Base-by-base conservation (phyloP, 495 filamentous ascomycete species). In the Sphaerosporella brunnea region DNA sequence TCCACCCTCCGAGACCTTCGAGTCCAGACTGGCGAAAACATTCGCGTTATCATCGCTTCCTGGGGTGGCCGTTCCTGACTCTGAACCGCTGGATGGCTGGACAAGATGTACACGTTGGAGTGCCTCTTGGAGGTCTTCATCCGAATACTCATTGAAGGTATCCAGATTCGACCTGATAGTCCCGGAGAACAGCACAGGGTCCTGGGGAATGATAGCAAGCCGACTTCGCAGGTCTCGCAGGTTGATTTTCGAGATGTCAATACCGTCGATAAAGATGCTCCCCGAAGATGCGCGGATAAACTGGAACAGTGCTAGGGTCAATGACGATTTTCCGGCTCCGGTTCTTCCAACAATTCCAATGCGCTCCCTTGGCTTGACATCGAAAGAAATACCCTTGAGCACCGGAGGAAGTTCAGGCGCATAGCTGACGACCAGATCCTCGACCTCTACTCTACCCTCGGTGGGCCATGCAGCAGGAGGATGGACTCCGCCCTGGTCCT, bases 281-380 rank as follows among this genome's bases (percentile, higher is more conserved):
- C 84, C 84, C 0, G 74, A 67, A 2, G 74, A 69, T 3, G 81
- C 80, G 53, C 84, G 78, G 7, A 92, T 64, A 63, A 88, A 88
- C 4, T 82, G 82, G 71, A 87, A 92, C 0, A 92, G 64, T 0
- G 84, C 82, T 0, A 92, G 68, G 0, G 83, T 86, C 7, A 92
- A 64, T 0, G 82, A 86, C 0, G 81, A 87, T 56, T 93, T 93
- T 15, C 85, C 85, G 0, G 84, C 83, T 10, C 85, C 85, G 8
- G 85, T 93, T 16, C 85, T 77, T 9, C 85, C 85, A 7, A 90
- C 80, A 1, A 93, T 78, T 13, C 84, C 85, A 30, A 93, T 66
- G 2, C 83, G 70, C 59, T 93, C 74, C 53, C 82, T 82, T 26
- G 71, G 68, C 41, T 82, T 69, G 23, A 87, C 67, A 7, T 63